Evolutionary conservation across 805 yeast genomes (phyloP), one percentile per base, ranked within the genome.

Genomic region (Candida fluviatilis): DNA sequence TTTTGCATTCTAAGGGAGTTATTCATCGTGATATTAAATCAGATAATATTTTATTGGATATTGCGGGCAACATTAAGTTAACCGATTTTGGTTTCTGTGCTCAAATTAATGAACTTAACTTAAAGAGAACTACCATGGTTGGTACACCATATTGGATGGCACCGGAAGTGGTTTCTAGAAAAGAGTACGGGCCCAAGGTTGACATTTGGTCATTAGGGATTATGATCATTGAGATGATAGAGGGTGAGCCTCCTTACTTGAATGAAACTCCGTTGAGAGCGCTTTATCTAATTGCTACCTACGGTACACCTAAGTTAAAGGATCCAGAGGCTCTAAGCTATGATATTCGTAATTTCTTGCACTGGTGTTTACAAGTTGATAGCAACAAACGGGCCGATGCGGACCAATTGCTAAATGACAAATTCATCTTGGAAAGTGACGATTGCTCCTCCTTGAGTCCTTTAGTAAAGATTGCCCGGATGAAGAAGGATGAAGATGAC

Each of bases 111-210:
- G 64, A 55, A 40, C 45, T 55, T 38, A 84, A 85, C 47, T 69
- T 84, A 39, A 90, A 91, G 60, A 80, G 99, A 58, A 89, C 96
- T 3, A 93, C 99, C 4, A 88, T 93, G 95, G 99, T 93, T 13
- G 99, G 99, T 12, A 93, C 99, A 0, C 99, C 99, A 11, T 93
- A 93, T 60, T 93, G 99, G 99, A 93, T 93, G 99, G 99, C 99
- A 0, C 99, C 99, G 1, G 99, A 93, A 60, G 96, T 93, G 38
- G 96, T 93, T 18, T 80, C 90, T 14, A 79, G 95, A 50, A 90
- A 89, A 59, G 96, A 90, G 55, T 93, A 93, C 57, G 99, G 95
- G 25, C 93, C 95, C 34, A 90, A 93, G 58, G 96, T 93, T 31
- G 99, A 93, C 64, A 82, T 93, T 35, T 93, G 99, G 99, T 88